Conservation (phyloP, 2,329 filamentous ascomycete genomes). For the Scytalidium lignicola region DNA sequence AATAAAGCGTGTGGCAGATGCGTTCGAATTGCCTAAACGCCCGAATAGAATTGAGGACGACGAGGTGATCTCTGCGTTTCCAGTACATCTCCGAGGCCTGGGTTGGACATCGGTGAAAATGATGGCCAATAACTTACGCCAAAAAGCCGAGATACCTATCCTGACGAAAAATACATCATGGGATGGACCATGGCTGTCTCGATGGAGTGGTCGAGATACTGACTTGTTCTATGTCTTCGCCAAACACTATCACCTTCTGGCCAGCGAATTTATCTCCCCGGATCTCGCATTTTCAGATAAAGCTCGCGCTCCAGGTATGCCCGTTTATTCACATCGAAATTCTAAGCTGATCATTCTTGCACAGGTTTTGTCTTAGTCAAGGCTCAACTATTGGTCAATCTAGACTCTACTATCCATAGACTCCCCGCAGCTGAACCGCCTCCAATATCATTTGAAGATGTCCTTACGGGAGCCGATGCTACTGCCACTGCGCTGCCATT, state of each 20-base stretch:
- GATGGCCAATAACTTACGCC: conserved; percentile 48
- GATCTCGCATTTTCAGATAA: conserved; percentile 49
- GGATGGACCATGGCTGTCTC: conserved; percentile 63
- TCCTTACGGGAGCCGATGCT: conserved; percentile 54
- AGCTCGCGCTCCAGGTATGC: conserved; percentile 48
- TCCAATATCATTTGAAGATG: conserved; percentile 61
- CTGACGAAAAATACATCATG: conserved; percentile 58
- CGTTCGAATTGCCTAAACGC: conserved; percentile 54
- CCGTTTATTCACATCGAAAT: background rate
- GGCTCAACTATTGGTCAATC: conserved; percentile 59
- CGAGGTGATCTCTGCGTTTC: conserved; percentile 31
- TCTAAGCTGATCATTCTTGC: conserved; percentile 9
- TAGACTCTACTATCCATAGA: conserved; percentile 65
- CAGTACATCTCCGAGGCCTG: conserved; percentile 49
- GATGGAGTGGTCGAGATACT: conserved; percentile 69
- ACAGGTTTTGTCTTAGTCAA: conserved; percentile 59
- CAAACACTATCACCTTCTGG: conserved; percentile 64
- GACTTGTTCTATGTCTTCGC: conserved; percentile 70
- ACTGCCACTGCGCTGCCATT: conserved; percentile 50
- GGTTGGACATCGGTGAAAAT: conserved; percentile 55
- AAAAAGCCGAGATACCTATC: conserved; percentile 49
- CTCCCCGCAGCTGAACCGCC: conserved; percentile 44
- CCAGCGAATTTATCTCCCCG: conserved; percentile 50
- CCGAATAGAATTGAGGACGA: conserved; percentile 36
- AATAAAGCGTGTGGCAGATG: conserved; percentile 56